Base-by-base conservation (phyloP, 1,139 yeast genomes). In the Candida labiduridarum region DNA sequence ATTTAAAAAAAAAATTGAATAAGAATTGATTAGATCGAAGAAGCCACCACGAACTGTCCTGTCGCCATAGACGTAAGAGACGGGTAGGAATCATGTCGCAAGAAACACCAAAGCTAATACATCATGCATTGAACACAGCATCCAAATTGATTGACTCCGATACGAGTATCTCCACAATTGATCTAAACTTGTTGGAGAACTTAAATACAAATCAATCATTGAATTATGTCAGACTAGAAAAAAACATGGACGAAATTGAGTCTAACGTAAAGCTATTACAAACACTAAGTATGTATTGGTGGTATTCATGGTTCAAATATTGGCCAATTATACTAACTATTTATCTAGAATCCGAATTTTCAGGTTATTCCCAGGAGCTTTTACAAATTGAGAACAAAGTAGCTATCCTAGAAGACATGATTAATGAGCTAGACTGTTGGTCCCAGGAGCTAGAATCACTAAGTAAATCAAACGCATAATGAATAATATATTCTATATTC, bases 341-440 rank as follows among this genome's bases (percentile, higher is more conserved):
- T 53, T 38, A 45, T 22, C 22, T 48, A 67, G 74, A 69, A 49
- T 55, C 58, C 2, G 78, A 74, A 51, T 69, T 76, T 48, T 57
- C 61, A 22, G 52, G 56, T 2, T 66, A 71, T 49, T 52, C 61
- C 3, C 48, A 55, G 25, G 65, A 71, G 30, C 57, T 85, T 25
- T 71, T 67, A 15, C 62, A 62, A 1, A 67, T 84, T 3, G 90
- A 83, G 48, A 46, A 59, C 1, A 75, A 77, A 46, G 76, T 83
- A 1, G 69, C 65, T 11, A 68, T 71, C 39, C 61, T 87, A 48
- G 82, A 79, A 46, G 60, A 59, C 0, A 59, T 86, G 4, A 74
- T 79, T 1, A 60, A 65, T 6, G 91, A 87, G 56, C 63, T 87
- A 47, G 88, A 84, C 52, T 73, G 70, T 49, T 86, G 87, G 84